Evolutionary conservation across 2,329 filamentous ascomycete genomes (phyloP), one percentile per base, ranked within the genome.

Genomic region (Colletotrichum acutatum): DNA sequence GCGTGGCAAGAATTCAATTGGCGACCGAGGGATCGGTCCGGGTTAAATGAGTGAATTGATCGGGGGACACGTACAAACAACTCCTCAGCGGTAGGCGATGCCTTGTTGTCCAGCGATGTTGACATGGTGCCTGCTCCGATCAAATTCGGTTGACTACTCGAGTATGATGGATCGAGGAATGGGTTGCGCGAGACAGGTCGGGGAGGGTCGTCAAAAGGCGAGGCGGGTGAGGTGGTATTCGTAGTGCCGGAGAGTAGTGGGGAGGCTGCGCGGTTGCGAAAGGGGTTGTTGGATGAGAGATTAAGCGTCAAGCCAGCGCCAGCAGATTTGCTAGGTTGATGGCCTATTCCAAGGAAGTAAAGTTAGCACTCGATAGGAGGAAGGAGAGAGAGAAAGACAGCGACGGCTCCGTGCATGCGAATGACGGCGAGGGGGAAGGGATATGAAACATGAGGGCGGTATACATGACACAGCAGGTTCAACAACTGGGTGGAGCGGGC

Each of bases 281-380:
- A 95, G 75, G 93, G 93, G 81, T 95, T 95, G 88, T 95, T 95
- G 81, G 93, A 95, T 82, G 92, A 91, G 79, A 95, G 89, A 83
- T 91, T 92, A 81, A 93, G 84, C 67, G 89, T 85, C 80, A 92
- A 85, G 76, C 86, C 87, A 57, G 62, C 52, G 56, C 66, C 70
- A 76, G 88, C 82, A 77, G 89, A 88, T 76, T 84, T 86, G 77
- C 83, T 76, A 74, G 76, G 75, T 76, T 78, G 77, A 66, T 83
- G 82, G 78, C 82, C 84, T 85, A 81, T 81, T 75, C 71, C 75
- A 79, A 75, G 68, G 62, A 70, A 70, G 66, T 70, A 59, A 66
- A 66, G 71, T 72, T 62, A 73, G 73, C 65, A 73, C 52, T 59
- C 32, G 66, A 52, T 49, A 64, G 42, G 59, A 74, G 67, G 42